phyloP scores from a whole-genome alignment of 345 rosid species.

The Gossypium raimondii region DNA sequence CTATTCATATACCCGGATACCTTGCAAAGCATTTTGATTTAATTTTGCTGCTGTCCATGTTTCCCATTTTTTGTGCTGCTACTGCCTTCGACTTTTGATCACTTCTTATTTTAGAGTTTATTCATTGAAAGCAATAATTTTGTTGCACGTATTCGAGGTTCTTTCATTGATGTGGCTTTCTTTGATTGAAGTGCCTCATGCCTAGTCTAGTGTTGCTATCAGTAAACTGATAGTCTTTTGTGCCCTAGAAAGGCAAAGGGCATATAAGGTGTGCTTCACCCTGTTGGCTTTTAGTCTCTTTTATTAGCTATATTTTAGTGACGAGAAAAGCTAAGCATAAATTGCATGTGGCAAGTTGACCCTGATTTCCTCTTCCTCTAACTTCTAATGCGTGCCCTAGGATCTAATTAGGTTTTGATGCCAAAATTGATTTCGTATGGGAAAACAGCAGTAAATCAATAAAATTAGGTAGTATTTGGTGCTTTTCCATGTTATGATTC shows the following conservation, averaged over 20 bases:
- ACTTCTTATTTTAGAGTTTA: not conserved
- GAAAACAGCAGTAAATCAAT: too few relatives aligned
- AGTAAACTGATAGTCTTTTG: not conserved
- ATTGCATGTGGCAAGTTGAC: too few relatives aligned
- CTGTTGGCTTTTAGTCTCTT: not conserved
- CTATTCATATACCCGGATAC: not conserved
- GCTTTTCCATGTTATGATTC: too few relatives aligned
- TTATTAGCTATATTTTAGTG: not conserved
- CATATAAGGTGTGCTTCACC: not conserved
- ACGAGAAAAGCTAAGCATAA: too few relatives aligned
- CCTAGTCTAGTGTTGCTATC: not conserved
- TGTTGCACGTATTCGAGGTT: not conserved
- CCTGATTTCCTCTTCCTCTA: too few relatives aligned
- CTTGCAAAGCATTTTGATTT: slow-evolving; percentile 4
- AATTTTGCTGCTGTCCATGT: not conserved
- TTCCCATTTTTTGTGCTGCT: not conserved
- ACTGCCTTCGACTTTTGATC: not conserved
- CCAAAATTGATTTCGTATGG: too few relatives aligned
- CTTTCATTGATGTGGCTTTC: not conserved
- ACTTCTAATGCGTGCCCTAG: too few relatives aligned
- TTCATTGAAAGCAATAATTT: not conserved
- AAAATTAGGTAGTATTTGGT: too few relatives aligned
- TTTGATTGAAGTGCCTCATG: not conserved
- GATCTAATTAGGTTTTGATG: too few relatives aligned
- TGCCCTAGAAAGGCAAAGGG: not conserved